Conservation (phyloP, 2,329 filamentous ascomycete species). For the Pseudogymnoascus sp. region DNA sequence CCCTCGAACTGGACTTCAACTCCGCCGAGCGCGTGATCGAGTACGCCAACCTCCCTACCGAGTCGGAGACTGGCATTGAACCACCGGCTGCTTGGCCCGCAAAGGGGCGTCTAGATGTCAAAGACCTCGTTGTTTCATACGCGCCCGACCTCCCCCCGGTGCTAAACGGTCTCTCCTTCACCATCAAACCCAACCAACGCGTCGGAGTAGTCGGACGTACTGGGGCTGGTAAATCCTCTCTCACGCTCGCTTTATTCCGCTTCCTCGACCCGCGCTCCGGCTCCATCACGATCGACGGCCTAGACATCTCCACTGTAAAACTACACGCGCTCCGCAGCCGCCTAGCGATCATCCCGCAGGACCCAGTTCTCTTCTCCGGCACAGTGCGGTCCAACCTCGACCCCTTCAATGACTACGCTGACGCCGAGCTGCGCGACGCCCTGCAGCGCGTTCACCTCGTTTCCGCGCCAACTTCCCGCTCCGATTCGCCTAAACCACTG, state of each 20-base stretch:
- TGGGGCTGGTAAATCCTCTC: conserved; percentile 67
- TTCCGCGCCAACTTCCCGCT: conserved; percentile 13
- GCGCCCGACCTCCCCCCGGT: conserved; percentile 63
- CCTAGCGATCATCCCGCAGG: conserved; percentile 74
- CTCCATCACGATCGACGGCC: conserved; percentile 59
- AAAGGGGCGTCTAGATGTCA: conserved; percentile 63
- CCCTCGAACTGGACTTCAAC: conserved; percentile 71
- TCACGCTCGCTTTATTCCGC: conserved; percentile 69
- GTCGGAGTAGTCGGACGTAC: conserved; percentile 75
- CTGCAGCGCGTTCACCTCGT: conserved; percentile 60
- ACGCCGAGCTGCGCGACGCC: conserved; percentile 60
- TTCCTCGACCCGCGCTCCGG: conserved; percentile 64
- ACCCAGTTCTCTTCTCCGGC: conserved; percentile 74
- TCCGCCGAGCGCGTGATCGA: conserved; percentile 68
- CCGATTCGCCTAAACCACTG: conserved; percentile 30
- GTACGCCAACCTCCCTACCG: conserved; percentile 61
- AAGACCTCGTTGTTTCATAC: conserved; percentile 64
- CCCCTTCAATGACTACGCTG: conserved; percentile 62
- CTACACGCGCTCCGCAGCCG: conserved; percentile 62
- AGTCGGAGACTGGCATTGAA: conserved; percentile 51
- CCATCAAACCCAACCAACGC: conserved; percentile 57
- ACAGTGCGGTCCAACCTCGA: conserved; percentile 71
- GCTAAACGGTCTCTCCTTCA: conserved; percentile 60
- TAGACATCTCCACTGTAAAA: conserved; percentile 65
- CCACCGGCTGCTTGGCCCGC: conserved; percentile 68